These are phyloP conservation scores for Phalaenopsis hybrid DNA, from an alignment of 116 monocot species.

Conservation along the genomic window DNA sequence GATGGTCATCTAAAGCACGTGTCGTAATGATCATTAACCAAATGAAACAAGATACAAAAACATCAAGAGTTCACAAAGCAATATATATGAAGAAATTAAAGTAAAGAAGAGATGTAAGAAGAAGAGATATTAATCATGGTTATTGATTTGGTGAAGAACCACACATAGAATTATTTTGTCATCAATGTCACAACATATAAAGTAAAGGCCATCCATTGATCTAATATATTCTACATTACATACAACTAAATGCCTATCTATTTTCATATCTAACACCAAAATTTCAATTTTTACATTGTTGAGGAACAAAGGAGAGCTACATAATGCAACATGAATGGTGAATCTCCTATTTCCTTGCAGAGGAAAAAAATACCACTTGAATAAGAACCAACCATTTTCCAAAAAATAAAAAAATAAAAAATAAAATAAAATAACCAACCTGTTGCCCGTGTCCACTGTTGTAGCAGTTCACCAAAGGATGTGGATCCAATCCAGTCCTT, in stretches of 20 bases:
- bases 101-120: background rate
- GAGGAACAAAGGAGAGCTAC: background rate
- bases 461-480: slow-evolving; percentile 34
- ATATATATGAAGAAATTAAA: background rate
- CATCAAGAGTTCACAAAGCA: background rate
- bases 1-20: too few relatives aligned
- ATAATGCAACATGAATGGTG: background rate
- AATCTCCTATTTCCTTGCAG: background rate
- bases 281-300: background rate
- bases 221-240: too few relatives aligned
- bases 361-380: background rate
- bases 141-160: too few relatives aligned
- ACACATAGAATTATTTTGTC: too few relatives aligned
- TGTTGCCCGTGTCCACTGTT: slow-evolving; percentile 36
- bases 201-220: too few relatives aligned
- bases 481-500: slow-evolving; percentile 21
- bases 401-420: too few relatives aligned
- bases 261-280: too few relatives aligned
- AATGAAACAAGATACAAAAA: too few relatives aligned
- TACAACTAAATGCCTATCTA: too few relatives aligned
- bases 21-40: too few relatives aligned
- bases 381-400: background rate
- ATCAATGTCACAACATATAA: too few relatives aligned
- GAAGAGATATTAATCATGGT: too few relatives aligned
- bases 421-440: slow-evolving; percentile 5